Evolutionary conservation across 2,329 filamentous ascomycete genomes (phyloP), one percentile per base, ranked within the genome.

Genomic region (Fusarium sororula): DNA sequence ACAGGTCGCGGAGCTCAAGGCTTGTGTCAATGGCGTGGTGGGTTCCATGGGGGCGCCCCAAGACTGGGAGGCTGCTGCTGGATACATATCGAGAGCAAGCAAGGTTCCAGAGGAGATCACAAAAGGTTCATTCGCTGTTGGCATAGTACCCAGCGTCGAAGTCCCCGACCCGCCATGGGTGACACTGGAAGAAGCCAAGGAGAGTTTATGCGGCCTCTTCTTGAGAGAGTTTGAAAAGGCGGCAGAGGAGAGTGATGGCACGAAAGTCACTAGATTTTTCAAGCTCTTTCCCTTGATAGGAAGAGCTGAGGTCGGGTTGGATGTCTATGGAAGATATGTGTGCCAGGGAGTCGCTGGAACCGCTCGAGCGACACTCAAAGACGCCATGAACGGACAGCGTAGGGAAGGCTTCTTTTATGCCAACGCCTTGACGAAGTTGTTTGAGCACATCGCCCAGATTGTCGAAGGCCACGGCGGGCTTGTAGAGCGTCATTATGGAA

Each of bases 1-100:
- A 83, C 95, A 98, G 84, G 96, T 99, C 20, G 93, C 94, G 10
- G 96, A 99, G 86, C 91, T 99, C 74, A 98, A 98, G 84, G 94
- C 96, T 14, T 99, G 96, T 81, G 94, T 98, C 41, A 90, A 98
- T 68, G 96, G 96, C 48, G 95, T 98, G 17, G 92, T 96, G 32
- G 96, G 95, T 24, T 97, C 94, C 68, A 99, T 99, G 96, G 96
- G 96, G 39, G 96, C 95, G 9, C 94, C 96, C 47, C 96, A 99
- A 83, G 96, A 99, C 84, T 99, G 96, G 96, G 96, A 99, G 83
- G 96, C 94, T 7, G 96, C 96, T 7, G 96, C 96, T 5, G 93
- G 90, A 53, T 98, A 98, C 82, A 88, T 99, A 66, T 90, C 93
- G 72, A 90, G 96, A 50, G 95, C 96, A 12, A 91, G 91, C 68